Percentiles rank a stretch among this genome's conserved stretches.
Conservation (phyloP, 768 basidiomycete genomes). For the Tephrocybe sp. region DNA sequence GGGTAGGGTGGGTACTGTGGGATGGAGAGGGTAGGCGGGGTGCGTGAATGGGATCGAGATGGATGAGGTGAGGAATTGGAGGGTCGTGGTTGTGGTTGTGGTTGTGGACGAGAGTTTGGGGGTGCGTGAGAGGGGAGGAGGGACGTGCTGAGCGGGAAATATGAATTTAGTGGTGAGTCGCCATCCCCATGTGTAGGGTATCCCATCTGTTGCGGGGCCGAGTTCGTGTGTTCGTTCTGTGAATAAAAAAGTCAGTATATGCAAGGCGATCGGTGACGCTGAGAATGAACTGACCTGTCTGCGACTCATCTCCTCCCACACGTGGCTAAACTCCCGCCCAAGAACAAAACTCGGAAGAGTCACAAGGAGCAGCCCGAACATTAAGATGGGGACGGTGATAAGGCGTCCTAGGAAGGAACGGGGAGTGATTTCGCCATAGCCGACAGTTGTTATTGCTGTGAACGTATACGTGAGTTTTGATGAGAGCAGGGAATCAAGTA, state of each 20-base stretch:
- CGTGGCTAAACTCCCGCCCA: conserved; percentile 85
- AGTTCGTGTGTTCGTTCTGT: conserved; percentile 14
- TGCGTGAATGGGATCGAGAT: not conserved
- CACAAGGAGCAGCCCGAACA: conserved; percentile 85
- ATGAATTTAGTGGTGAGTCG: conserved; percentile 10
- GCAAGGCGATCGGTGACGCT: not conserved
- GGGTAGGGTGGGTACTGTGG: not conserved
- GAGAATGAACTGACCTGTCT: conserved; percentile 38
- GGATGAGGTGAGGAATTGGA: not conserved
- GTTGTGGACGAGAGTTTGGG: not conserved
- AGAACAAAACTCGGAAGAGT: conserved; percentile 91
- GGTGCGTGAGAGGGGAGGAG: not conserved
- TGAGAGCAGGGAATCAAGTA: not conserved
- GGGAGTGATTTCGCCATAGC: conserved; percentile 91
- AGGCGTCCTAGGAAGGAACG: conserved; percentile 85
- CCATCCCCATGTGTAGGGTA: not conserved
- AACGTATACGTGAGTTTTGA: conserved; percentile 1
- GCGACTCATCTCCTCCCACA: conserved; percentile 80
- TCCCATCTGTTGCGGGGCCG: not conserved
- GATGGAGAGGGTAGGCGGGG: not conserved
- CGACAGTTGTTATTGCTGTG: conserved; percentile 84
- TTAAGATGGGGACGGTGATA: conserved; percentile 80
- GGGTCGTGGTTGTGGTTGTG: not conserved
- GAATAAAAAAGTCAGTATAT: not conserved
- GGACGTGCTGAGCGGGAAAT: conserved; percentile 8